Conservation (phyloP, 306 rosid genomes). For the Dryas drummondii region DNA sequence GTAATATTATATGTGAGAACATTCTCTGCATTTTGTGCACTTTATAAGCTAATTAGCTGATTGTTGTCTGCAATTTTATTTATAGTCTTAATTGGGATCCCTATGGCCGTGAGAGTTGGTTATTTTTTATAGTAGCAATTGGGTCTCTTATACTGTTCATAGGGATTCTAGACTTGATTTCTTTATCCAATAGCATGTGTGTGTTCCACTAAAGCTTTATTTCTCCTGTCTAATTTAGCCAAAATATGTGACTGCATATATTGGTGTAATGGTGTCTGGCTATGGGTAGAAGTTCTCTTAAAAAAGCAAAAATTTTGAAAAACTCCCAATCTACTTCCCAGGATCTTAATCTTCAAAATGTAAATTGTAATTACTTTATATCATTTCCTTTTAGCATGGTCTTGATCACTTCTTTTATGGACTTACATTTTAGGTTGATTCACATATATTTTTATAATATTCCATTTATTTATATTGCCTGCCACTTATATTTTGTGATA, state of each 20-base stretch:
- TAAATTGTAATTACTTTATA: background rate
- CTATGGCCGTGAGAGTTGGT: background rate
- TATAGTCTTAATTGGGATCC: background rate
- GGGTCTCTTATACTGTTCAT: background rate
- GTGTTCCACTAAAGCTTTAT: background rate
- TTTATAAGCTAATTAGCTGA: background rate
- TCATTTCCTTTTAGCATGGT: background rate
- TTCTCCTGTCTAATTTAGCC: background rate
- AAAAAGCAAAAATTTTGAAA: background rate
- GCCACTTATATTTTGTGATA: background rate
- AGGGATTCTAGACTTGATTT: background rate
- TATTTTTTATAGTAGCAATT: background rate
- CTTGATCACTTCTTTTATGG: background rate
- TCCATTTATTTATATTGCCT: background rate
- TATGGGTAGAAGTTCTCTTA: background rate
- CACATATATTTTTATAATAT: background rate
- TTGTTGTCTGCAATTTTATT: background rate
- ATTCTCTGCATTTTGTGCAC: too few species aligned
- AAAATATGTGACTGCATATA: background rate
- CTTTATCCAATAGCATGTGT: background rate
- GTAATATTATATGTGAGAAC: too few species aligned
- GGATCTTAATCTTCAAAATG: background rate
- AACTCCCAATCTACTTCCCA: background rate
- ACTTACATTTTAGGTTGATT: background rate
- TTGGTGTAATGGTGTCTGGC: background rate